These are phyloP conservation scores for Lepidium sativum DNA, from an alignment of 345 rosid species.

Conservation along the genomic window DNA sequence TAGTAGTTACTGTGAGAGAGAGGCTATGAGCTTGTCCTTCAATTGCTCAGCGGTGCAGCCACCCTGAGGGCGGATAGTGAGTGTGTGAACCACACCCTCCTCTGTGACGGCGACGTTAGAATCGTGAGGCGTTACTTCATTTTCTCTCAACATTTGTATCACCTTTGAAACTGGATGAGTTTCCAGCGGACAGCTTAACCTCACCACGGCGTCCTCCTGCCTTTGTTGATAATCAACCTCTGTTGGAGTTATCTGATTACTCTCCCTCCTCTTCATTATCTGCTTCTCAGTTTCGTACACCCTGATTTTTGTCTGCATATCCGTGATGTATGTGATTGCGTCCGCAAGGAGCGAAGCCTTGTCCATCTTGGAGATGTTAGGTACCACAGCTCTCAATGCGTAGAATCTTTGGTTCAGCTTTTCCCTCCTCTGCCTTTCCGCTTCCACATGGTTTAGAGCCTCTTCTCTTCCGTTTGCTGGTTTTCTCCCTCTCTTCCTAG, in stretches of 20 bases:
- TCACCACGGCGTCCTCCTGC: slow-evolving; percentile 68
- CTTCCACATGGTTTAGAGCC: slow-evolving; percentile 92
- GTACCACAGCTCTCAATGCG: slow-evolving; percentile 83
- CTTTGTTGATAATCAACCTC: slow-evolving; percentile 68
- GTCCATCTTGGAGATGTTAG: slow-evolving; percentile 96
- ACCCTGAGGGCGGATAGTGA: slow-evolving; percentile 55
- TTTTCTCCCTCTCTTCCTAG: slow-evolving; percentile 92
- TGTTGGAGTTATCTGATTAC: slow-evolving; percentile 34
- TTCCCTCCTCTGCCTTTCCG: slow-evolving; percentile 94
- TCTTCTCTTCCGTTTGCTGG: slow-evolving; percentile 98
- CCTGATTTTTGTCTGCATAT: slow-evolving; percentile 70
- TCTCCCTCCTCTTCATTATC: slow-evolving; percentile 32
- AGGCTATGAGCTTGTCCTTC: slow-evolving; percentile 68
- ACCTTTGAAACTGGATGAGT: slow-evolving; percentile 64
- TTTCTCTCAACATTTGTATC: slow-evolving; percentile 55
- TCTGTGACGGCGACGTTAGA: slow-evolving; percentile 52
- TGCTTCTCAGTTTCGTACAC: slow-evolving; percentile 73
- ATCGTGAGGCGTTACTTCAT: slow-evolving; percentile 52
- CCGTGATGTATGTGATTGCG: slow-evolving; percentile 75
- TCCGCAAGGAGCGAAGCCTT: slow-evolving; percentile 90
- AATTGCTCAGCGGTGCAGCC: slow-evolving; percentile 68
- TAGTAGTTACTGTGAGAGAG: slow-evolving; percentile 40
- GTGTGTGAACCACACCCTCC: slow-evolving; percentile 64
- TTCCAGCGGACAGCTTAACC: slow-evolving; percentile 66
- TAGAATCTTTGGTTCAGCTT: slow-evolving; percentile 96